Evolutionary conservation across 441 rosid genomes (phyloP).

Genomic region (Viola pubescens): DNA sequence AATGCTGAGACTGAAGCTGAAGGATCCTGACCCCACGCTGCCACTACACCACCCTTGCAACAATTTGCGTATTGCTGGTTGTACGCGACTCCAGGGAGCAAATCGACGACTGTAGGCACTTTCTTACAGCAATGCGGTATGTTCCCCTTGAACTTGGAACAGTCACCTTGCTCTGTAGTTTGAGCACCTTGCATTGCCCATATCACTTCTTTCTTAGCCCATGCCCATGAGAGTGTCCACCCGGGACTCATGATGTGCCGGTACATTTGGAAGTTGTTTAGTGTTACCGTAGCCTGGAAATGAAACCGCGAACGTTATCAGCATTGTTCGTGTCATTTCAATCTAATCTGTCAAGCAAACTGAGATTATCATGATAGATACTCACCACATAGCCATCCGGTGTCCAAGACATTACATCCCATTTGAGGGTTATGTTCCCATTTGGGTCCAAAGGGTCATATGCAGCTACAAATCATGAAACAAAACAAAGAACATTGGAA

Average conservation of each 20-base stretch:
- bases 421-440: constrained; percentile 63
- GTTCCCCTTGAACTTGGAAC: constrained; percentile 82
- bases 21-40: constrained; percentile 88
- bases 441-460: constrained; percentile 66
- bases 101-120: constrained; percentile 71
- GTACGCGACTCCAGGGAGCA: constrained; percentile 82
- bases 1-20: constrained; percentile 57
- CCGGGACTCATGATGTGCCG: constrained; percentile 82
- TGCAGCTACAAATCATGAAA: constrained; percentile 32
- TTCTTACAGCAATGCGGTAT: constrained; percentile 82
- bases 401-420: constrained; percentile 75
- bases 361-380: not conserved
- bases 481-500: not conserved
- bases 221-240: constrained; percentile 83
- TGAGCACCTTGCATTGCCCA: constrained; percentile 89
- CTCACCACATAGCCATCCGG: constrained; percentile 63
- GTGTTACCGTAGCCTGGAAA: constrained; percentile 59
- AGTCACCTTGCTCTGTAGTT: constrained; percentile 90
- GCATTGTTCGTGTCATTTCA: not conserved
- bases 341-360: not conserved
- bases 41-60: constrained; percentile 83
- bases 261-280: constrained; percentile 78
- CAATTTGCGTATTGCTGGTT: constrained; percentile 75
- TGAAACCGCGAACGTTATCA: not conserved
- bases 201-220: constrained; percentile 89